phyloP scores from a whole-genome alignment of 306 rosid genomes.

The Amphicarpaea edgeworthii region DNA sequence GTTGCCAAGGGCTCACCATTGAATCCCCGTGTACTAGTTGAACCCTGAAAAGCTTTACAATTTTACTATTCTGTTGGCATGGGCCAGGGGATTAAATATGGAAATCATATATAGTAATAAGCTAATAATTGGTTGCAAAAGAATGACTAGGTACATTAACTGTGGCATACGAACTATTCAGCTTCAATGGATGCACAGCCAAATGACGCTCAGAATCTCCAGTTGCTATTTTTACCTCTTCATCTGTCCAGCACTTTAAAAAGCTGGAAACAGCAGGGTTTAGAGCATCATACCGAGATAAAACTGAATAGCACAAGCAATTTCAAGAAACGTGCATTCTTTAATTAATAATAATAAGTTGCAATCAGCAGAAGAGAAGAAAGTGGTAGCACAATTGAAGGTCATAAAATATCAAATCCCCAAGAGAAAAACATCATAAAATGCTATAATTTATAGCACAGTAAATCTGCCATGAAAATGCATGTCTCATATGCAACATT shows the following conservation, averaged over 20 bases:
- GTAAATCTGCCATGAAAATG: slow-evolving; percentile 37
- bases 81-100: not conserved
- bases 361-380: slow-evolving; percentile 1
- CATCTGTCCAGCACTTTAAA: slow-evolving; percentile 68
- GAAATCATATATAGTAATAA: slow-evolving; percentile 2
- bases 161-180: slow-evolving; percentile 78
- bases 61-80: slow-evolving; percentile 20
- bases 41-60: slow-evolving; percentile 60
- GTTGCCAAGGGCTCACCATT: slow-evolving; percentile 87
- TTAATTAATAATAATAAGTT: slow-evolving; percentile 10
- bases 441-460: slow-evolving; percentile 20
- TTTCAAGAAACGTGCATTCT: slow-evolving; percentile 14
- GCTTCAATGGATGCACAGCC: slow-evolving; percentile 75
- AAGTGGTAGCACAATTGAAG: slow-evolving; percentile 27
- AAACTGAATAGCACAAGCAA: slow-evolving; percentile 36
- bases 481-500: slow-evolving; percentile 20
- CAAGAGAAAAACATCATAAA: not conserved
- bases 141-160: slow-evolving; percentile 58
- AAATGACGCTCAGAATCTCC: slow-evolving; percentile 64
- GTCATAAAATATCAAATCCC: not conserved
- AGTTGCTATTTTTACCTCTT: slow-evolving; percentile 75
- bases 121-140: slow-evolving; percentile 29
- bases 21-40: slow-evolving; percentile 65
- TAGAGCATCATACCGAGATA: slow-evolving; percentile 35
- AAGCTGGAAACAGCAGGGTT: slow-evolving; percentile 57